These are phyloP conservation scores for Pavlovales sp. DNA, from an alignment of 208 protist species.

Conservation along the genomic window DNA sequence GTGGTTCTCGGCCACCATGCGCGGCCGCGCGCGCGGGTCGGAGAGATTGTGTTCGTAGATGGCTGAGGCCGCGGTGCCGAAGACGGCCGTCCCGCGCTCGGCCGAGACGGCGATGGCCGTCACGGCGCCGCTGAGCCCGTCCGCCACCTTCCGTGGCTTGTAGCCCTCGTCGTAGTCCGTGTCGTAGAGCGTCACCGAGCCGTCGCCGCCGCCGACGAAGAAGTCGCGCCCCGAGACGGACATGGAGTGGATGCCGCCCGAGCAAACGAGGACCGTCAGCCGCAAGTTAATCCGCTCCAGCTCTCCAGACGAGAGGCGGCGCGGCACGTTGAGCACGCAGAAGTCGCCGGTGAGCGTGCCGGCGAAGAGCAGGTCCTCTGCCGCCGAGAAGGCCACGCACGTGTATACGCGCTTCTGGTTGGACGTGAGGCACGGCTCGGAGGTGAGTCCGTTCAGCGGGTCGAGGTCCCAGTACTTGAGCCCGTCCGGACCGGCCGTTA, in stretches of 20 bases:
- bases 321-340: not conserved
- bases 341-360: constrained; percentile 9
- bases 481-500: not conserved
- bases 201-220: constrained; percentile 20
- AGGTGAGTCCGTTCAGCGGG: constrained; percentile 6
- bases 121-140: not conserved
- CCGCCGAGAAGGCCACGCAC: constrained; percentile 11
- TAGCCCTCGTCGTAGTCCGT: not conserved
- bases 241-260: not conserved
- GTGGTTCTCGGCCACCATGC: not conserved
- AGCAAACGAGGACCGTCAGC: not conserved
- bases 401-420: not conserved
- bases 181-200: not conserved
- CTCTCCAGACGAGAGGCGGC: not conserved
- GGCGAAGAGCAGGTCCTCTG: constrained; percentile 16
- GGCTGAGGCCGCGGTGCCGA: not conserved
- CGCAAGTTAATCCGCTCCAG: not conserved
- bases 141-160: not conserved
- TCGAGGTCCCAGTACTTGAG: constrained; percentile 32
- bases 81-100: no score
- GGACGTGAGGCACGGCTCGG: not conserved
- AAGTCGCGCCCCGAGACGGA: not conserved
- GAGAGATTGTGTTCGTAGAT: not conserved
- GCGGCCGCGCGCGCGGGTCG: no score
- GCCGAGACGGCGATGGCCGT: not conserved